Base-by-base conservation (phyloP, 805 yeast species). In the Candida easanensis region DNA sequence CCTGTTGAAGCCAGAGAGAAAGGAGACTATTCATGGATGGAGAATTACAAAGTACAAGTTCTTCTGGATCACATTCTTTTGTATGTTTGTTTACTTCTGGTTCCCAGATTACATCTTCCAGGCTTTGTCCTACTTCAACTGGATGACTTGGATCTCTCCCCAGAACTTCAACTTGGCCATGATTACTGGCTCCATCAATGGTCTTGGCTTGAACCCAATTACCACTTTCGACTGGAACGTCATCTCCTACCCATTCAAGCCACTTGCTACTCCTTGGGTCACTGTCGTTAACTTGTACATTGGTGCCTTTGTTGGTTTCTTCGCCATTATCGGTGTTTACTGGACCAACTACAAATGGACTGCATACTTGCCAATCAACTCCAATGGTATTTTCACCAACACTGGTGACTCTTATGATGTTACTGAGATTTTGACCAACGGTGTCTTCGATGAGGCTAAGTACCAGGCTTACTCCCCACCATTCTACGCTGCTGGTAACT, bases 401-500 rank as follows among this genome's bases (percentile, higher is more conserved):
- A 68, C 64, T 27, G 86, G 80, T 19, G 56, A 65, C 20, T 46
- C 63, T 0, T 81, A 67, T 56, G 63, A 72, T 16, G 76, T 80
- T 33, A 66, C 68, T 15, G 57, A 69, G 40, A 68, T 81, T 15
- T 56, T 81, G 33, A 61, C 72, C 38, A 58, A 73, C 15, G 72
- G 70, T 44, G 51, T 57, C 15, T 69, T 81, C 35, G 82, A 79
- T 53, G 47, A 60, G 17, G 57, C 52, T 2, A 73, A 72, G 50
- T 80, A 80, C 56, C 64, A 67, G 42, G 47, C 60, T n/a, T 74
- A 79, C 48, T 82, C 85, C 1, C 82, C 85, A 9, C 88, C 88
- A 8, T 82, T 73, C 60, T 80, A 78, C 54, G 57, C 78, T 22
- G 86, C 88, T 6, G 86, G 80, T 2, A 77, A 77, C 56, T 61